phyloP scores from a whole-genome alignment of 2,329 filamentous ascomycete genomes.

The Helotiales sp. region DNA sequence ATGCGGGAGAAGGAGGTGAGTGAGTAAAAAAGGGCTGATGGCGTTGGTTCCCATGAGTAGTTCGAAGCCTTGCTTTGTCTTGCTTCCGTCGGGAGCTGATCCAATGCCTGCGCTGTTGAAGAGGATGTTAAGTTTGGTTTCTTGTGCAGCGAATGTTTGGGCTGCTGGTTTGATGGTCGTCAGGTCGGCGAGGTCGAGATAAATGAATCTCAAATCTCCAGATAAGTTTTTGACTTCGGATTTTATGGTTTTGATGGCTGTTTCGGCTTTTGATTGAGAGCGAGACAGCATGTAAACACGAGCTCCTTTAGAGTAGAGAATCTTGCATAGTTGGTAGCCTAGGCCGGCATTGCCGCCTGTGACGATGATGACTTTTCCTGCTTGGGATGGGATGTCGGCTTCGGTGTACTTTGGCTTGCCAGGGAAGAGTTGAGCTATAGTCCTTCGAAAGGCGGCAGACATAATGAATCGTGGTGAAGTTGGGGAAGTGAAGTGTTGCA shows the following conservation, averaged over 20 bases:
- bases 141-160: slow-evolving; percentile 35
- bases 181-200: slow-evolving; percentile 38
- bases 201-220: slow-evolving; percentile 37
- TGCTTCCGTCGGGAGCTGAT: slow-evolving; percentile 32
- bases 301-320: slow-evolving; percentile 45
- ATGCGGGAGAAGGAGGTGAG: slow-evolving; percentile 38
- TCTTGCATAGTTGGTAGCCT: slow-evolving; percentile 37
- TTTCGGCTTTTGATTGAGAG: slow-evolving; percentile 37
- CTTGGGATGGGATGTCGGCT: slow-evolving; percentile 29
- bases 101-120: slow-evolving; percentile 41
- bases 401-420: slow-evolving; percentile 33
- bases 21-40: slow-evolving; percentile 14
- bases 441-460: neutral
- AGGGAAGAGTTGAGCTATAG: slow-evolving; percentile 25
- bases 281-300: slow-evolving; percentile 50
- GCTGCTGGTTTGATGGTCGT: slow-evolving; percentile 38
- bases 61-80: slow-evolving; percentile 36
- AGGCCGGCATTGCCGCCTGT: slow-evolving; percentile 38
- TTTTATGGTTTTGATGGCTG: slow-evolving; percentile 40
- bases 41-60: slow-evolving; percentile 34
- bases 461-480: neutral
- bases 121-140: slow-evolving; percentile 39
- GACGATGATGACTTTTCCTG: slow-evolving; percentile 34
- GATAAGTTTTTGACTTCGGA: slow-evolving; percentile 20
- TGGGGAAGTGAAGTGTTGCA: neutral